These are phyloP conservation scores for Blastomyces silverae DNA, from an alignment of 2,329 filamentous ascomycete species.

Conservation along the genomic window DNA sequence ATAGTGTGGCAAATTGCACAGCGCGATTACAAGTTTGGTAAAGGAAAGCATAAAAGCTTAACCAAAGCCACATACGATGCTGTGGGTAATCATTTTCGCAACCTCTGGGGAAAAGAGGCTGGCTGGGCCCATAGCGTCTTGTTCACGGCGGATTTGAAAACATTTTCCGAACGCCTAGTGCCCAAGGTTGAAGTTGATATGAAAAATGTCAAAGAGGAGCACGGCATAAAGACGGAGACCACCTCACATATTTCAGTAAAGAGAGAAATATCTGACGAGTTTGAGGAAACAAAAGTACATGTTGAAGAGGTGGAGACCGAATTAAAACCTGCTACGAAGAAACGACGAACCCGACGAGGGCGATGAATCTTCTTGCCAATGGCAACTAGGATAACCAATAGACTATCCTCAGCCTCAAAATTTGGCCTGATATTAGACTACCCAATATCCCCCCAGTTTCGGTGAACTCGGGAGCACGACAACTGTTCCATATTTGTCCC, in stretches of 20 bases:
- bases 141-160: conserved; percentile 84
- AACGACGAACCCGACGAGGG: conserved; percentile 16
- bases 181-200: conserved; percentile 32
- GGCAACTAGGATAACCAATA: background rate
- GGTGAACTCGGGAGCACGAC: background rate
- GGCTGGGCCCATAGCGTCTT: conserved; percentile 97
- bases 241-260: conserved; percentile 4
- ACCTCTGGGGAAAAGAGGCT: conserved; percentile 84
- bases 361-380: conserved; percentile 2
- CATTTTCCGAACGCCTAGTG: conserved; percentile 65
- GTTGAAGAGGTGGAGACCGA: background rate
- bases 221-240: background rate
- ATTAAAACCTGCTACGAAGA: conserved; percentile 11
- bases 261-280: conserved; percentile 18
- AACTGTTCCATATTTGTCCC: conserved; percentile 12
- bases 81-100: conserved; percentile 81
- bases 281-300: conserved; percentile 1
- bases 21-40: conserved; percentile 88
- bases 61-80: conserved; percentile 85
- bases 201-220: background rate
- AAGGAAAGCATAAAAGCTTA: conserved; percentile 72
- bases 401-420: background rate
- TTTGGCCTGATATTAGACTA: background rate
- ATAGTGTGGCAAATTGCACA: conserved; percentile 94
- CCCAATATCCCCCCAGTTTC: background rate